Evolutionary conservation across 208 protist species (phyloP), one percentile per base, ranked within the genome.

Genomic region (Leishmania gerbilli): DNA sequence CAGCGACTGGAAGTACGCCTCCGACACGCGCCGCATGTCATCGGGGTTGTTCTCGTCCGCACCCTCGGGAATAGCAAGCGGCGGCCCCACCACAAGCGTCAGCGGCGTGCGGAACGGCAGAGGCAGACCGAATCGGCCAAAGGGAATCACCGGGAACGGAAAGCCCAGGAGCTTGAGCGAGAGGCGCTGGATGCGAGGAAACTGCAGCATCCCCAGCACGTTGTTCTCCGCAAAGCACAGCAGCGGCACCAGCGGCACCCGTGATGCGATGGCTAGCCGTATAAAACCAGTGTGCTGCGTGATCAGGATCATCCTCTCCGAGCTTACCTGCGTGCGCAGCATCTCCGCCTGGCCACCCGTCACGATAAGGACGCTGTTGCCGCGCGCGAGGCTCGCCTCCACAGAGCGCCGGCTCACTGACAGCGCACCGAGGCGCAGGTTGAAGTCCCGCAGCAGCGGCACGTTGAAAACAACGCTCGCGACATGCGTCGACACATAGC

Each of bases 271-370:
- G 0, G 93, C 93, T 4, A 98, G 79, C 0, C 89, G 85, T 13
- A 98, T 78, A 87, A 98, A 98, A 15, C 95, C 95, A 37, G 84
- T 84, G 84, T 98, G 95, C 47, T 96, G 90, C 21, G 92, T 92
- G 45, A 96, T 88, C 56, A 97, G 77, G 17, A 82, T 90, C 87
- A 97, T 89, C 34, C 82, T 79, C 55, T 45, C 82, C 31, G 83
- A 17, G 74, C 90, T 93, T 34, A 88, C 49, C 77, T 77, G 17
- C 34, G 92, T 92, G 79, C 89, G 87, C 51, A 95, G 76, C 91
- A 98, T 95, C 88, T 98, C 95, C 2, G 95, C 90, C 84, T 98
- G 95, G 21, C 95, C 95, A 42, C 95, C 95, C 8, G 90, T 94
- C 27, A 98, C 95, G 60, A 98, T 90, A 49, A 97, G 24, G 7